phyloP scores from a whole-genome alignment of 169 alveolate genomes.

The Plasmodium billcollinsi region DNA sequence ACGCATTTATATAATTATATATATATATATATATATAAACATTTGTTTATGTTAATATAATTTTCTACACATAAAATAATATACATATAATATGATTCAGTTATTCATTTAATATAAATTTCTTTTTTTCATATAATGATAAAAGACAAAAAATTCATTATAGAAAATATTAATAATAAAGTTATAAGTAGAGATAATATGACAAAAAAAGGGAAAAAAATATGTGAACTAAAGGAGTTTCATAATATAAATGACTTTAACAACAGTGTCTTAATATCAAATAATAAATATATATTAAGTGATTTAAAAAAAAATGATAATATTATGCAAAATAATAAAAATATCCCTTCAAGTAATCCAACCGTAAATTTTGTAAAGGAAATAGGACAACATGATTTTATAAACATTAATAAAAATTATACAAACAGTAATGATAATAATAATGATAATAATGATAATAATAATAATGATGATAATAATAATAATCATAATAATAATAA shows the following conservation, averaged over 20 bases:
- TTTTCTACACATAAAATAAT: background rate
- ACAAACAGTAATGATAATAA: too few species aligned
- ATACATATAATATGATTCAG: too few species aligned
- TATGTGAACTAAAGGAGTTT: conserved; percentile 44
- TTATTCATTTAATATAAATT: background rate
- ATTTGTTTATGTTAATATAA: background rate
- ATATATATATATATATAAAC: background rate
- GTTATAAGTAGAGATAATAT: conserved; percentile 23
- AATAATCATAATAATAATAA: too few species aligned
- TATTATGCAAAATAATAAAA: conserved; percentile 8
- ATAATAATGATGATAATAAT: too few species aligned
- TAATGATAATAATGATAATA: too few species aligned
- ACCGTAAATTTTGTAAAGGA: too few species aligned
- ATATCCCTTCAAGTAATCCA: too few species aligned
- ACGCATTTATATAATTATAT: too few species aligned
- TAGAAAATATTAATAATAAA: conserved; percentile 51
- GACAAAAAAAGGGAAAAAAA: conserved; percentile 7
- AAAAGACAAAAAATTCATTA: conserved; percentile 43
- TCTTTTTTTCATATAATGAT: conserved; percentile 41
- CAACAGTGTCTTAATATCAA: conserved; percentile 13
- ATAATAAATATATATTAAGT: conserved; percentile 17
- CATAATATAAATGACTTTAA: conserved; percentile 5
- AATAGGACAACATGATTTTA: too few species aligned
- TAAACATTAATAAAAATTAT: too few species aligned
- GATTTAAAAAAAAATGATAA: conserved; percentile 24